phyloP scores from a whole-genome alignment of 2,329 filamentous ascomycete species.

The Botrytis galanthina region DNA sequence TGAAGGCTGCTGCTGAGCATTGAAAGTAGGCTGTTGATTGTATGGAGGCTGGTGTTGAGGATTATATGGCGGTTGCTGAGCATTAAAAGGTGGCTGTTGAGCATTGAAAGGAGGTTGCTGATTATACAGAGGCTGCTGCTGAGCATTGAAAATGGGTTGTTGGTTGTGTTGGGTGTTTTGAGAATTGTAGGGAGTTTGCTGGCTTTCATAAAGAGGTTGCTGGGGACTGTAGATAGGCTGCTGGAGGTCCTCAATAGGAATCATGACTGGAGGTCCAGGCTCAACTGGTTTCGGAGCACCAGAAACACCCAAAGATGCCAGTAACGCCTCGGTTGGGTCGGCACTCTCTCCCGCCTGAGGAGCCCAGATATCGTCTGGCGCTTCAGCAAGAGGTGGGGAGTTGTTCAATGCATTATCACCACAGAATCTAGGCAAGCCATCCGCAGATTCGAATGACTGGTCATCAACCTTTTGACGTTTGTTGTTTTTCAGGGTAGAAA shows the following conservation, averaged over 20 bases:
- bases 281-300: conserved; percentile 39
- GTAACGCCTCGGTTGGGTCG: conserved; percentile 37
- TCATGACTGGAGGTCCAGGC: conserved; percentile 22
- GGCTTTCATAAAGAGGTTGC: conserved; percentile 7
- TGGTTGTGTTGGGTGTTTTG: conserved; percentile 16
- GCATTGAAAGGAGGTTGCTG: conserved; percentile 38
- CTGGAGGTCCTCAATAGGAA: conserved; percentile 13
- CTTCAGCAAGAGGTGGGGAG: conserved; percentile 28
- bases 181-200: conserved; percentile 6
- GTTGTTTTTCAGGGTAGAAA: conserved; percentile 25
- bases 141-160: conserved; percentile 27
- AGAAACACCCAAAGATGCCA: conserved; percentile 41
- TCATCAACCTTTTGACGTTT: conserved; percentile 34
- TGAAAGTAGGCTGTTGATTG: neutral
- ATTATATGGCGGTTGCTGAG: conserved; percentile 7
- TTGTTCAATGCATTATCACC: conserved; percentile 23
- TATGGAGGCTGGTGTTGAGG: conserved; percentile 2
- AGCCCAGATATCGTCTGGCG: conserved; percentile 37
- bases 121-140: conserved; percentile 24
- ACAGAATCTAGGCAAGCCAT: conserved; percentile 15
- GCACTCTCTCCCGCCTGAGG: conserved; percentile 35
- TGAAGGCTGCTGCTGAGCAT: conserved; percentile 7
- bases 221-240: conserved; percentile 6
- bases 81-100: conserved; percentile 29
- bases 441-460: neutral